A percentile compares a stretch with the other conserved stretches of the same genome.
These are phyloP conservation scores for Gillenia trifoliata DNA, from an alignment of 306 rosid genomes.

Conservation along the genomic window DNA sequence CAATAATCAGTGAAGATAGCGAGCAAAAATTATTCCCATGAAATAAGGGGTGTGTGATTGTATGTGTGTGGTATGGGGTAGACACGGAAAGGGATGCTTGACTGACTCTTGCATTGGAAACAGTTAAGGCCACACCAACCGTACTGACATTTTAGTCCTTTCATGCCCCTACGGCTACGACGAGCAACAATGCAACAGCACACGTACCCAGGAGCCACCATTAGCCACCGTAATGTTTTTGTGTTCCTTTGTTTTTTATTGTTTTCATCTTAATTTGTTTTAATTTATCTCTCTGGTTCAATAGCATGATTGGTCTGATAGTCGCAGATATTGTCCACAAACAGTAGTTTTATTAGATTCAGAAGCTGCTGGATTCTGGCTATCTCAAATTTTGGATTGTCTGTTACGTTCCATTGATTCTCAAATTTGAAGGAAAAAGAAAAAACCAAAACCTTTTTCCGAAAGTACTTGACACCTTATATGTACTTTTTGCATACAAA, in stretches of 20 bases:
- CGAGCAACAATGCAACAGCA: slow-evolving; percentile 8
- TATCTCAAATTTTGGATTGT: not conserved
- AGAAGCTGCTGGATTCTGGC: not conserved
- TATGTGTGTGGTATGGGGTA: not conserved
- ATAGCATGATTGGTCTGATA: not conserved
- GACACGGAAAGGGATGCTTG: slow-evolving; percentile 1
- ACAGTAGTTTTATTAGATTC: not conserved
- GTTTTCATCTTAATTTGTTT: not conserved
- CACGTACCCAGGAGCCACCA: slow-evolving; percentile 5
- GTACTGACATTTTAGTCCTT: slow-evolving; percentile 19
- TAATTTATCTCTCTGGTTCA: not conserved
- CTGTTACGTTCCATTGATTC: not conserved
- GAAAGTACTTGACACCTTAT: not conserved
- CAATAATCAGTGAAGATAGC: not conserved
- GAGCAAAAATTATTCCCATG: not conserved
- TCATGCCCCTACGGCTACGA: slow-evolving; percentile 16
- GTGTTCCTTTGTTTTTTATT: not conserved
- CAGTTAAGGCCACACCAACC: slow-evolving; percentile 26
- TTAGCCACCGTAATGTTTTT: slow-evolving; percentile 1
- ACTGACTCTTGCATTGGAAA: slow-evolving; percentile 31
- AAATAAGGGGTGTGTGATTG: not conserved
- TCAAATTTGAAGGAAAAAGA: not conserved
- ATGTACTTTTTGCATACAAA: no score
- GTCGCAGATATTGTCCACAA: not conserved
- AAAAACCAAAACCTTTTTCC: not conserved